Evolutionary conservation across 1,139 yeast species (phyloP).

Genomic region (Geotrichum europaeum): DNA sequence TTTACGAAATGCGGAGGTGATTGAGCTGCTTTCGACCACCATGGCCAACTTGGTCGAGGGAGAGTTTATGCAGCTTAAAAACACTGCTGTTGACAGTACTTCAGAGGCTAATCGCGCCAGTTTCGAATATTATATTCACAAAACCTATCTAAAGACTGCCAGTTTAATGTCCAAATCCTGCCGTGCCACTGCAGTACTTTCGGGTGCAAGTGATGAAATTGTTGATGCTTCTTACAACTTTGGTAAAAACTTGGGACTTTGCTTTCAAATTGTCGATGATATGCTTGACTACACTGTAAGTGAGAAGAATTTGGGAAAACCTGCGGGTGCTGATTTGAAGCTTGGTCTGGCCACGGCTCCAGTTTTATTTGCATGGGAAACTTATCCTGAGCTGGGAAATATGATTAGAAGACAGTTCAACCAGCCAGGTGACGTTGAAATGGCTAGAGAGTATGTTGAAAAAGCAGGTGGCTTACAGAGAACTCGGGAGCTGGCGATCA

Average conservation of each 20-base stretch:
- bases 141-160: conserved; percentile 92
- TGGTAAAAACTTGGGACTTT: conserved; percentile 88
- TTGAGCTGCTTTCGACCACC: conserved; percentile 88
- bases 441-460: conserved; percentile 67
- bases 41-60: conserved; percentile 97
- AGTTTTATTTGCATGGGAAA: conserved; percentile 87
- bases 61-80: conserved; percentile 95
- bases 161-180: conserved; percentile 92
- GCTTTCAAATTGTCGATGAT: conserved; percentile 95
- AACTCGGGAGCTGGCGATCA: conserved; percentile 70
- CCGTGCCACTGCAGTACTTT: conserved; percentile 85
- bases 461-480: conserved; percentile 68
- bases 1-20: conserved; percentile 92
- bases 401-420: conserved; percentile 78
- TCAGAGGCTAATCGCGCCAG: conserved; percentile 78
- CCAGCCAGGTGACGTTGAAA: conserved; percentile 74
- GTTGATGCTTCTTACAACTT: conserved; percentile 84
- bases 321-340: conserved; percentile 90
- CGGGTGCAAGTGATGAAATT: conserved; percentile 70
- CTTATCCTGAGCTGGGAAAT: conserved; percentile 76
- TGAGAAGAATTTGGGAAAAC: conserved; percentile 80
- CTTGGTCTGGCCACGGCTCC: conserved; percentile 97
- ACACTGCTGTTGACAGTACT: conserved; percentile 62
- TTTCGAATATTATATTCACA: conserved; percentile 89
- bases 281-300: conserved; percentile 89